These are phyloP conservation scores for Rhinocladiella similis DNA, from an alignment of 2,329 filamentous ascomycete species.

Conservation along the genomic window DNA sequence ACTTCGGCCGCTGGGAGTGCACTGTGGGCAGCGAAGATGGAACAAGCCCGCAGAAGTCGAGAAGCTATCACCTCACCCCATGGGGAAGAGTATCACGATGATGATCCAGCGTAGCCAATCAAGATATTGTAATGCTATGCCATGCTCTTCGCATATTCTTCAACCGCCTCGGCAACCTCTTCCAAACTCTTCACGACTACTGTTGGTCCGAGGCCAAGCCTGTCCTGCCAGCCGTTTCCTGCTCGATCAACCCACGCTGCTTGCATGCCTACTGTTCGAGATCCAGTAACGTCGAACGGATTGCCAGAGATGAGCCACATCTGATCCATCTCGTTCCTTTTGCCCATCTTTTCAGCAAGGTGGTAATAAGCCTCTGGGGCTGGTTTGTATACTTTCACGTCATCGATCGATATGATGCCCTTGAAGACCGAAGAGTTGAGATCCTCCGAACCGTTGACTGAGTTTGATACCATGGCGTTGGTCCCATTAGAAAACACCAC, in stretches of 20 bases:
- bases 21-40: slow-evolving; percentile 79
- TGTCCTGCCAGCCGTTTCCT: slow-evolving; percentile 66
- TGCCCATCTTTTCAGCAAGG: slow-evolving; percentile 54
- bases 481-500: slow-evolving; percentile 74
- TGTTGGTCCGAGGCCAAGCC: slow-evolving; percentile 56
- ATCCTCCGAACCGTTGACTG: slow-evolving; percentile 58
- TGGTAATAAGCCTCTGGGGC: slow-evolving; percentile 62
- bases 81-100: slow-evolving; percentile 39
- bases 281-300: slow-evolving; percentile 71
- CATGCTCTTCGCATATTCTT: slow-evolving; percentile 19
- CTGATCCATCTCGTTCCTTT: slow-evolving; percentile 45
- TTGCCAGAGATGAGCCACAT: slow-evolving; percentile 73
- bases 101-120: slow-evolving; percentile 32
- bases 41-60: slow-evolving; percentile 53
- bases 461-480: slow-evolving; percentile 60
- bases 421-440: slow-evolving; percentile 54
- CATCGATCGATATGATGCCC: slow-evolving; percentile 63
- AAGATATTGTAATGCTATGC: neutral
- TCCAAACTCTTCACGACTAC: slow-evolving; percentile 58
- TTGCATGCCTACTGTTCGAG: slow-evolving; percentile 60
- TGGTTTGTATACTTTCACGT: slow-evolving; percentile 64
- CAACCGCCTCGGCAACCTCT: slow-evolving; percentile 51
- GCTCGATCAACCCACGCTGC: slow-evolving; percentile 67
- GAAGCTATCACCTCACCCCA: slow-evolving; percentile 29
- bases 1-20: slow-evolving; percentile 83